Evolutionary conservation across 345 rosid genomes (phyloP).

Genomic region (Cardamine occulta): DNA sequence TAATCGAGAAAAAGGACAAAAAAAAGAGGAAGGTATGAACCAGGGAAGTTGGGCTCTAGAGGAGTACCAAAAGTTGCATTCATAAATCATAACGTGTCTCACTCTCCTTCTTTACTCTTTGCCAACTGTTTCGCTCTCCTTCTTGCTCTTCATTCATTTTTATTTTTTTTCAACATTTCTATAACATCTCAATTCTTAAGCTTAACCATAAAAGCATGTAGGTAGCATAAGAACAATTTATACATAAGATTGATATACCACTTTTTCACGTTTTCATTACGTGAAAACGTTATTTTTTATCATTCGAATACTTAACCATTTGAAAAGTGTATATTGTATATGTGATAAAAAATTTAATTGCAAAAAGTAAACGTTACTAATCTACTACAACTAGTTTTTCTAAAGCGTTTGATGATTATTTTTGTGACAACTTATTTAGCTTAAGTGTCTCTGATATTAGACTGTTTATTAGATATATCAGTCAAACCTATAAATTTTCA

Average conservation of each 20-base stretch:
- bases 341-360: background rate
- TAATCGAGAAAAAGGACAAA: slow-evolving; percentile 24
- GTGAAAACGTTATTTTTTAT: background rate
- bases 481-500: background rate
- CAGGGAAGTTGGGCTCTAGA: slow-evolving; percentile 45
- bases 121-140: slow-evolving; percentile 23
- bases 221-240: background rate
- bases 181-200: background rate
- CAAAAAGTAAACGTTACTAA: background rate
- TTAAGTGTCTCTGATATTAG: background rate
- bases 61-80: slow-evolving; percentile 37
- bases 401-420: background rate
- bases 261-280: background rate
- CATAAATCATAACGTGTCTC: slow-evolving; percentile 22
- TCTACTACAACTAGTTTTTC: background rate
- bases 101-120: slow-evolving; percentile 28
- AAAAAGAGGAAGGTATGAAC: slow-evolving; percentile 37
- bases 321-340: background rate
- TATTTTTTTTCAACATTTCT: background rate
- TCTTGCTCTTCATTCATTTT: slow-evolving; percentile 5
- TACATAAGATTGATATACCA: background rate
- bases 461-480: background rate
- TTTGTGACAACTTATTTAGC: background rate
- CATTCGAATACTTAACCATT: background rate
- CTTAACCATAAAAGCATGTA: background rate